Conservation (phyloP, 805 yeast genomes). For the Blastobotrys muscicola region DNA sequence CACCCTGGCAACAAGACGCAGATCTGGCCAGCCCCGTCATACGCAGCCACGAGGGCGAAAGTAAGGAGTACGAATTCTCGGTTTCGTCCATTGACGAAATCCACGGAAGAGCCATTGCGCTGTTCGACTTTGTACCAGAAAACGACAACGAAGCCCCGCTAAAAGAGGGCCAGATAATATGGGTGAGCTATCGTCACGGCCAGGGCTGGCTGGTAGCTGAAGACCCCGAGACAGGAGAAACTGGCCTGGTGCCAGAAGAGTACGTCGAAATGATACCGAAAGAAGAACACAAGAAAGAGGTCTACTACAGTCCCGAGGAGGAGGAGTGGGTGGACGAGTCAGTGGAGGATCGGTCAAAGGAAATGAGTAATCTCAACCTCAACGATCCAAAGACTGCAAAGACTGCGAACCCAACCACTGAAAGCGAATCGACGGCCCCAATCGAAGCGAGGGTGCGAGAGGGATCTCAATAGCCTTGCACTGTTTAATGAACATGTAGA, state of each 20-base stretch:
- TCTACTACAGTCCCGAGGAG: conserved; percentile 5
- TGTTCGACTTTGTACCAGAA: conserved; percentile 86
- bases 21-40: conserved; percentile 24
- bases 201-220: conserved; percentile 97
- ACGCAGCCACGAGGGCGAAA: conserved; percentile 16
- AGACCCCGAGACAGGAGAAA: conserved; percentile 63
- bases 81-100: conserved; percentile 31
- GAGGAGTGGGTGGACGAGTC: conserved; percentile 9
- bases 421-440: not conserved
- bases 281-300: conserved; percentile 7
- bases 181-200: conserved; percentile 87
- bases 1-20: conserved; percentile 31
- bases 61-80: conserved; percentile 19
- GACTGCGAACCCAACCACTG: too few relatives aligned
- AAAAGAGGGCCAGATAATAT: conserved; percentile 69
- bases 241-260: conserved; percentile 93
- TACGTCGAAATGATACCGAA: conserved; percentile 48
- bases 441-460: not conserved
- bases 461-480: not conserved
- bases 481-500: too few relatives aligned
- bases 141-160: conserved; percentile 84
- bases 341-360: conserved; percentile 3
- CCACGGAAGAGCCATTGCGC: conserved; percentile 67
- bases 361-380: too few relatives aligned
- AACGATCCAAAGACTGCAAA: too few relatives aligned